A percentile compares a stretch with the other conserved stretches of the same genome.
phyloP scores from a whole-genome alignment of 306 rosid genomes.

The Trifolium fragiferum region DNA sequence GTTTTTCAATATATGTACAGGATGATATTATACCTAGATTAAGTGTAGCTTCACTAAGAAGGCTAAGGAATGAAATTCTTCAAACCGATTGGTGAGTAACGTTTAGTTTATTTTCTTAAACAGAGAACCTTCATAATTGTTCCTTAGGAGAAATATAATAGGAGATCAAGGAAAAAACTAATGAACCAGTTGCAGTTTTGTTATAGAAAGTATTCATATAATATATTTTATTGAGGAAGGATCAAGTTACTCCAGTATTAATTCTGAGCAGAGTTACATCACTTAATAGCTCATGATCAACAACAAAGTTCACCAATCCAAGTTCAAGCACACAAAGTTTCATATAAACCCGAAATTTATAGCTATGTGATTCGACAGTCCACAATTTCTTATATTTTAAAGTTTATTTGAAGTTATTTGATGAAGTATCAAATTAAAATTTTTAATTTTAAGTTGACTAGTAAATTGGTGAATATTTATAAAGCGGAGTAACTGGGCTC shows the following conservation, averaged over 20 bases:
- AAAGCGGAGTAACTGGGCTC: not conserved
- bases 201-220: not conserved
- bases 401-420: not conserved
- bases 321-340: not conserved
- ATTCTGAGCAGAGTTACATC: not conserved
- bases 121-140: slow-evolving; percentile 22
- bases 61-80: slow-evolving; percentile 92
- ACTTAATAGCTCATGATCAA: not conserved
- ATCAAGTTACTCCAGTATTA: not conserved
- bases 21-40: slow-evolving; percentile 88
- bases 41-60: slow-evolving; percentile 76
- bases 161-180: slow-evolving; percentile 20
- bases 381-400: not conserved
- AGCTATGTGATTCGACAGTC: not conserved
- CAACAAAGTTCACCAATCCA: not conserved
- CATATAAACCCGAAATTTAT: not conserved
- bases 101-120: slow-evolving; percentile 35
- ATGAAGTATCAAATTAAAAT: not conserved
- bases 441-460: not conserved
- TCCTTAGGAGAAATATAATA: slow-evolving; percentile 21
- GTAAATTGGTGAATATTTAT: not conserved
- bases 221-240: not conserved
- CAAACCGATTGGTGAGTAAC: slow-evolving; percentile 90
- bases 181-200: slow-evolving; percentile 13
- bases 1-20: slow-evolving; percentile 52